Evolutionary conservation across 441 rosid species (phyloP).

Genomic region (Flueggea neowawraea): DNA sequence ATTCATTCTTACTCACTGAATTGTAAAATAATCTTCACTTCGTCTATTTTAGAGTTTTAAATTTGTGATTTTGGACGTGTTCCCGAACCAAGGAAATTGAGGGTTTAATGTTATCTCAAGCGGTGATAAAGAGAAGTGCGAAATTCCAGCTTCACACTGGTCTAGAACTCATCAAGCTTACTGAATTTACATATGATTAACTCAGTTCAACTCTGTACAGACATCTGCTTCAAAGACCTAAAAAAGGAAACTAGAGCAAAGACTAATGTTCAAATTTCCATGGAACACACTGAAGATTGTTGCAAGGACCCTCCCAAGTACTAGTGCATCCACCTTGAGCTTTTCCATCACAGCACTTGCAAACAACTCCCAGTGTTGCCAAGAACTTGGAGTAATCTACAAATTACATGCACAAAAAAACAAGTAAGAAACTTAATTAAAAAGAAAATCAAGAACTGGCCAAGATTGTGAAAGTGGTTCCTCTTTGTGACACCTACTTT

Average conservation of each 20-base stretch:
- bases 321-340: conserved; percentile 30
- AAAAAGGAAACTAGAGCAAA: not conserved
- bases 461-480: not conserved
- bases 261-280: conserved; percentile 27
- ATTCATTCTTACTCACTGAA: no score
- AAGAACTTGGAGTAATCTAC: conserved; percentile 30
- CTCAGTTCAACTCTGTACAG: not conserved
- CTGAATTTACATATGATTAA: no score
- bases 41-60: no score
- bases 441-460: not conserved
- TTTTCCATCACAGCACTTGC: conserved; percentile 46
- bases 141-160: no score
- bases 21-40: no score
- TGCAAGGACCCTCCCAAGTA: conserved; percentile 43
- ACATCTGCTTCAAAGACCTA: not conserved
- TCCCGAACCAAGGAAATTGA: no score
- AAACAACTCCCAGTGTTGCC: conserved; percentile 39
- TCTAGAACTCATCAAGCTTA: no score
- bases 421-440: not conserved
- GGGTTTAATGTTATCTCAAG: no score
- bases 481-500: conserved; percentile 17
- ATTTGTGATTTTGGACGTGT: no score
- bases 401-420: not conserved
- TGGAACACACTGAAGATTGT: conserved; percentile 39
- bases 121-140: no score